phyloP scores from a whole-genome alignment of 2,329 filamentous ascomycete genomes.

The Endocalyx cinctus region DNA sequence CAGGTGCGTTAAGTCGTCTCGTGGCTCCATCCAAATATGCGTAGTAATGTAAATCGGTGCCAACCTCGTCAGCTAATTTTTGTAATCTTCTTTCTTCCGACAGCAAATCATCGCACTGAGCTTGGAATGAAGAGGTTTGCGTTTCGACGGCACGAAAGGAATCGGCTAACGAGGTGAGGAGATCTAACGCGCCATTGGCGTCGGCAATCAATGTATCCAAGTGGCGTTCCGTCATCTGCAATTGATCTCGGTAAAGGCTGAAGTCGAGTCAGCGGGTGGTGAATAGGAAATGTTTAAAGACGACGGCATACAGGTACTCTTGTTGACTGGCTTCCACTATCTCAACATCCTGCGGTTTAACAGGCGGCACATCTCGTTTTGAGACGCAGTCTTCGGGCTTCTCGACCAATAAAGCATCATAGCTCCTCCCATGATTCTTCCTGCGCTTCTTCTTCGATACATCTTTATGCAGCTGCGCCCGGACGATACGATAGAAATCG shows the following conservation, averaged over 20 bases:
- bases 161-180: constrained; percentile 74
- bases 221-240: constrained; percentile 75
- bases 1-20: constrained; percentile 83
- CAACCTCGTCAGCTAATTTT: constrained; percentile 75
- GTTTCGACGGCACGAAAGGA: constrained; percentile 84
- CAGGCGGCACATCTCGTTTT: constrained; percentile 16
- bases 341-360: constrained; percentile 61
- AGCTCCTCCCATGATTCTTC: constrained; percentile 39
- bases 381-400: constrained; percentile 21
- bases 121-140: constrained; percentile 89
- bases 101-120: constrained; percentile 84
- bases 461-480: constrained; percentile 52
- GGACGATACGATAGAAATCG: constrained; percentile 65
- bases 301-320: constrained; percentile 65
- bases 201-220: constrained; percentile 74
- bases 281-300: too few species aligned
- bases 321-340: constrained; percentile 79
- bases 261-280: constrained; percentile 20
- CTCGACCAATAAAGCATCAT: constrained; percentile 45
- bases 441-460: constrained; percentile 32
- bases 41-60: constrained; percentile 91
- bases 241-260: constrained; percentile 75
- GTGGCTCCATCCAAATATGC: constrained; percentile 89
- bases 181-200: constrained; percentile 68
- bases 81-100: constrained; percentile 76